Percentiles rank a stretch among this genome's conserved stretches.
Conservation (phyloP, 805 yeast genomes). For the Lachancea sp. region DNA sequence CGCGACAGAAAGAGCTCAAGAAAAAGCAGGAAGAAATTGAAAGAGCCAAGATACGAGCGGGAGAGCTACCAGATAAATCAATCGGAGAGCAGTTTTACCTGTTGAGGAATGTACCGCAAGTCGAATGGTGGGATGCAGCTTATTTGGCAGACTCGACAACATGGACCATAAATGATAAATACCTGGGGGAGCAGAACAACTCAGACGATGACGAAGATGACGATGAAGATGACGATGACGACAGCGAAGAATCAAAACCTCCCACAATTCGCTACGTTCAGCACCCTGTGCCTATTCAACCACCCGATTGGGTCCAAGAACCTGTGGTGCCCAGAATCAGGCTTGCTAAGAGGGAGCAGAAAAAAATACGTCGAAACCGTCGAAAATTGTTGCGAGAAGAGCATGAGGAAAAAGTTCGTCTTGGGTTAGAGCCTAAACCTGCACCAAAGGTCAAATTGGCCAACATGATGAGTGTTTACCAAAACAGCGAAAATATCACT, state of each 20-base stretch:
- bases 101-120: slow-evolving; percentile 44
- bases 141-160: slow-evolving; percentile 35
- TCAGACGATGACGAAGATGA: slow-evolving; percentile 21
- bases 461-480: slow-evolving; percentile 75
- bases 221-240: slow-evolving; percentile 21
- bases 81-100: slow-evolving; percentile 45
- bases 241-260: slow-evolving; percentile 14
- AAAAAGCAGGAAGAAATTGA: slow-evolving; percentile 26
- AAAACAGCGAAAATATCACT: slow-evolving; percentile 72
- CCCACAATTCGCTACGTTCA: slow-evolving; percentile 69
- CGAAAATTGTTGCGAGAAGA: slow-evolving; percentile 60
- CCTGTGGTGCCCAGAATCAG: slow-evolving; percentile 42
- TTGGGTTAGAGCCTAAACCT: slow-evolving; percentile 84
- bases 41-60: slow-evolving; percentile 38
- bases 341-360: slow-evolving; percentile 71
- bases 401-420: slow-evolving; percentile 65
- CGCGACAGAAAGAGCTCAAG: slow-evolving; percentile 3
- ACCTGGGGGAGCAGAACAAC: slow-evolving; percentile 24
- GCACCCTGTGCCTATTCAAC: slow-evolving; percentile 66
- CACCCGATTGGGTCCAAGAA: slow-evolving; percentile 37
- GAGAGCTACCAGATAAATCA: slow-evolving; percentile 41
- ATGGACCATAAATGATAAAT: slow-evolving; percentile 36
- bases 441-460: slow-evolving; percentile 80
- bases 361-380: slow-evolving; percentile 63
- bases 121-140: slow-evolving; percentile 89